Base-by-base conservation (phyloP, 2,329 filamentous ascomycete genomes). In the Aureobasidium subglaciale region DNA sequence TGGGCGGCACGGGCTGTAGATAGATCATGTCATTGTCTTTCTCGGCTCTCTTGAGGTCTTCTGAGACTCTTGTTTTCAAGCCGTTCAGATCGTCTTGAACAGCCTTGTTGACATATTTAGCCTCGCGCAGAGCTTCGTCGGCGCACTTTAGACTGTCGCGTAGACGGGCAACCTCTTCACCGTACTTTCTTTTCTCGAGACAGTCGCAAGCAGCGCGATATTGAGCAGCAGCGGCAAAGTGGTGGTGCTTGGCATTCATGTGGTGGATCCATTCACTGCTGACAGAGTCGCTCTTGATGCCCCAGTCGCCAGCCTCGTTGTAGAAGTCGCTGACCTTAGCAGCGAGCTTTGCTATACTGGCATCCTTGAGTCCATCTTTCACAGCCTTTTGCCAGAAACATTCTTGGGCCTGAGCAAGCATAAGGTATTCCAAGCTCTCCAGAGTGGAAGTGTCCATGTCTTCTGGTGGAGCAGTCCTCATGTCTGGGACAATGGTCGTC, bases 351-450 rank as follows among this genome's bases (percentile, higher is more conserved):
- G 93, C 88, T 59, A 99, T 95, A 0, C 87, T 89, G 1, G 84
- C 87, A 68, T 99, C 93, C 69, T 95, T 96, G 73, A 96, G 84
- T 22, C 86, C 85, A 67, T 96, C 92, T 75, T 95, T 91, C 57
- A 95, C 91, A 1, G 93, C 92, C 69, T 96, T 97, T 63, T 93
- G 87, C 93, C 93, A 99, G 71, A 93, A 97, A 68, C 91, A 97
- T 73, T 99, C 93, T 67, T 99, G 93, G 25, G 87, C 91, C 68
- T 99, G 90, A 1, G 91, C 92, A 9, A 99, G 79, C 68, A 95
- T 83, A 27, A 99, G 78, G 68, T 92, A 83, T 63, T 88, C 82
- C 42, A 97, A 73, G 52, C 88, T 89, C 64, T 92, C 87, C 45
- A 99, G 77, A 0, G 91, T 96, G 65, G 88, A 81, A 49, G 83